Evolutionary conservation across 2,329 filamentous ascomycete genomes (phyloP).

Genomic region (Sordariomycetes sp.): DNA sequence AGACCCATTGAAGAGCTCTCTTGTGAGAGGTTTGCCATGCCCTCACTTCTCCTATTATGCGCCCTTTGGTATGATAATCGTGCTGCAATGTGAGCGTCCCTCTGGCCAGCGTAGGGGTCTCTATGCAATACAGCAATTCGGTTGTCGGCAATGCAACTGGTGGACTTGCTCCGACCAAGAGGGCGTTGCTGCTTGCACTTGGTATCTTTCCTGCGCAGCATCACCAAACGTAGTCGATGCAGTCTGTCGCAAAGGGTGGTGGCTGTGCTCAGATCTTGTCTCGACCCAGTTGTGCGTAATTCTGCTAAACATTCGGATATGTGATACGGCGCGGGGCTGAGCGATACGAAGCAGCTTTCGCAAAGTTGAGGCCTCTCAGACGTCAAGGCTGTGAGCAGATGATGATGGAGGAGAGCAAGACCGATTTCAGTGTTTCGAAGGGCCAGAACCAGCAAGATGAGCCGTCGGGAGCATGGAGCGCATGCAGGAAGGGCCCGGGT

Average conservation of each 20-base stretch:
- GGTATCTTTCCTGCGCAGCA: conserved; percentile 41
- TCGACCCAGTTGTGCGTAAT: background rate
- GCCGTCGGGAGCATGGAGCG: too few relatives aligned
- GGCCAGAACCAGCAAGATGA: too few relatives aligned
- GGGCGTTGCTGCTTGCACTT: conserved; percentile 28
- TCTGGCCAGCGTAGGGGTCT: conserved; percentile 36
- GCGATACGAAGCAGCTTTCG: background rate
- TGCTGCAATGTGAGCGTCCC: conserved; percentile 55
- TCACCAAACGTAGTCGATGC: conserved; percentile 15
- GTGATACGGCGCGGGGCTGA: background rate
- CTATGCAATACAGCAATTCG: conserved; percentile 33
- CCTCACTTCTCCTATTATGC: conserved; percentile 20
- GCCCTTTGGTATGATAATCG: conserved; percentile 48
- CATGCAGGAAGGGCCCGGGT: too few relatives aligned
- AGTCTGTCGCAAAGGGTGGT: too few relatives aligned
- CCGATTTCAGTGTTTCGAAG: too few relatives aligned
- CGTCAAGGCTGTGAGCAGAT: background rate
- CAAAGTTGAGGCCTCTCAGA: background rate
- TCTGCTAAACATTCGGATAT: background rate
- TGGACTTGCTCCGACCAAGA: conserved; percentile 44
- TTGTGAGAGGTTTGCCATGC: background rate
- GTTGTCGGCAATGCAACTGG: conserved; percentile 30
- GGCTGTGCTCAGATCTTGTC: background rate
- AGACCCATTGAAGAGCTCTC: background rate
- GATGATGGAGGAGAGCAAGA: too few relatives aligned